Evolutionary conservation across 495 filamentous ascomycete genomes (phyloP).

Genomic region (Penicillium steckii): DNA sequence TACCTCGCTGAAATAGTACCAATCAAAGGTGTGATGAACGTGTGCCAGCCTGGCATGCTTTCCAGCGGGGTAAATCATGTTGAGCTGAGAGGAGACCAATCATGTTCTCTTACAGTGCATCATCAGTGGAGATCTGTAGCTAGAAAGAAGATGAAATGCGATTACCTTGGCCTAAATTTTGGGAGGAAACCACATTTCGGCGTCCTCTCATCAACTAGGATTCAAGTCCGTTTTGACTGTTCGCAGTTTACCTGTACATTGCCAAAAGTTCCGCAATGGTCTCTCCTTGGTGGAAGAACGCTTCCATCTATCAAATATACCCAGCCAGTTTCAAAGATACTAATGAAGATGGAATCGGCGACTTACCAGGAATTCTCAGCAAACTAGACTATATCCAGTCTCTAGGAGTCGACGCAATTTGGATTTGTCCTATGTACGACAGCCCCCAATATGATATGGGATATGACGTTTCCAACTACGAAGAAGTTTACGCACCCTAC

Average conservation of each 20-base stretch:
- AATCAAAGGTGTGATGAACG: not conserved
- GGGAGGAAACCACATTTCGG: not conserved
- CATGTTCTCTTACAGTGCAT: not conserved
- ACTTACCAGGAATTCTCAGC: conserved; percentile 58
- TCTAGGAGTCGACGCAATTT: conserved; percentile 39
- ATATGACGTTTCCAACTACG: conserved; percentile 60
- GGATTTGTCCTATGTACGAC: conserved; percentile 42
- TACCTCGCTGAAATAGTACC: conserved; percentile 1
- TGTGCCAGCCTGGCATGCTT: not conserved
- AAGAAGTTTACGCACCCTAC: conserved; percentile 51
- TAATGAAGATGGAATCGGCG: conserved; percentile 49
- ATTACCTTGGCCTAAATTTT: not conserved
- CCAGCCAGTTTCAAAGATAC: conserved; percentile 40
- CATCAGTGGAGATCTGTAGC: not conserved
- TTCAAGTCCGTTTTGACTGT: not conserved
- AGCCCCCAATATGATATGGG: conserved; percentile 57
- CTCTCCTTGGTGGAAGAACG: conserved; percentile 38
- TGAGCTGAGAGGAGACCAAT: conserved; percentile 15
- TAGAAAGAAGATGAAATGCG: conserved; percentile 1
- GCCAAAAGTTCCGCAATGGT: not conserved
- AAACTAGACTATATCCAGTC: conserved; percentile 57
- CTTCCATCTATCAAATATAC: conserved; percentile 43
- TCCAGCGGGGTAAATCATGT: conserved; percentile 11
- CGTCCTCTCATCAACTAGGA: not conserved
- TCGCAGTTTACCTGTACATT: not conserved